These are phyloP conservation scores for Taiozyma sp. DNA, from an alignment of 1,139 yeast species.

Conservation along the genomic window DNA sequence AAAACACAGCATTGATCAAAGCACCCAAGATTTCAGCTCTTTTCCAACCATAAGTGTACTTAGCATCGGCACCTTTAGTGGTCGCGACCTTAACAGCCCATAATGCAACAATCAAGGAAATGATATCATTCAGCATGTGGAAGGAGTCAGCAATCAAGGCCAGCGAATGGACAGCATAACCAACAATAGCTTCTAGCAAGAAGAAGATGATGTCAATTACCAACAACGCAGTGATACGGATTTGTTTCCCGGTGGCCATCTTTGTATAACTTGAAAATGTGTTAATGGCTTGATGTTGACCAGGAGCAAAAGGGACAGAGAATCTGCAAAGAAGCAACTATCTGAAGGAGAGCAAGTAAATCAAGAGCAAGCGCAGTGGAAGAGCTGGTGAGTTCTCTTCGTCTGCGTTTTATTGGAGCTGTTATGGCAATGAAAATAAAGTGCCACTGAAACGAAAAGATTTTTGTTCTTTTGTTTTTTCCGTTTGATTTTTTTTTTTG, in stretches of 20 bases:
- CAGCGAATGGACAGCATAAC: slow-evolving; percentile 85
- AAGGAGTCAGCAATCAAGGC: slow-evolving; percentile 95
- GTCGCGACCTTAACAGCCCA: slow-evolving; percentile 96
- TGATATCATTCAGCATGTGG: slow-evolving; percentile 95
- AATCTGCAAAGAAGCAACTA: background rate
- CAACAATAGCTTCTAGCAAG: slow-evolving; percentile 77
- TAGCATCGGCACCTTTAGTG: slow-evolving; percentile 76
- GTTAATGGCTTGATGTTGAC: background rate
- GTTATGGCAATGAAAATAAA: too few species aligned
- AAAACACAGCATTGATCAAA: slow-evolving; percentile 84
- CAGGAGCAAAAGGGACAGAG: background rate
- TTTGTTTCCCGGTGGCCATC: slow-evolving; percentile 46
- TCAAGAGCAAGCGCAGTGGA: background rate
- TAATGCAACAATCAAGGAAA: slow-evolving; percentile 82
- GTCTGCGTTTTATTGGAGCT: background rate
- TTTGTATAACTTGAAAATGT: background rate
- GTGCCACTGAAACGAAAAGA: too few species aligned
- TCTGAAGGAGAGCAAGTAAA: background rate
- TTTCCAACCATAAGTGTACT: slow-evolving; percentile 94
- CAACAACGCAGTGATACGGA: slow-evolving; percentile 69
- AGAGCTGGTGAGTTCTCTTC: background rate
- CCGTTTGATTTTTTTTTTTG: too few species aligned
- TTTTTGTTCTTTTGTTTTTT: too few species aligned
- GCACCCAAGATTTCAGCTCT: slow-evolving; percentile 96
- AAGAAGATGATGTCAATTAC: slow-evolving; percentile 79